Base-by-base conservation (phyloP, 169 alveolate genomes). In the Sarcocystis neurona region DNA sequence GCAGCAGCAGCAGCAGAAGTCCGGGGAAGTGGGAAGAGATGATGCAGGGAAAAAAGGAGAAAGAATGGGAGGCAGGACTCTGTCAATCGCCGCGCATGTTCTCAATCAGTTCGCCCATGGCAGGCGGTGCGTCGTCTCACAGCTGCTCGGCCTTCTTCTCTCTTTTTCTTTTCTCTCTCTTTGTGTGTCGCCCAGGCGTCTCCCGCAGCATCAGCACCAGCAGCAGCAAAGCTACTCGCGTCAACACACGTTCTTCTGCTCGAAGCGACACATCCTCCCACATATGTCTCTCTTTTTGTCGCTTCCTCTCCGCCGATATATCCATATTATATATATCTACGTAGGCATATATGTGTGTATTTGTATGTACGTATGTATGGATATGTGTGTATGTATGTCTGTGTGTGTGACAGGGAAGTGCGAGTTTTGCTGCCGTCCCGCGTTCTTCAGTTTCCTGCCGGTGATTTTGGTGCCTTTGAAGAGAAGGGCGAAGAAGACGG, bases 61-160 rank as follows among this genome's bases (percentile, higher is more conserved):
- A 5, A n/a, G 41, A 12, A 37, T 2, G 5, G 70, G n/a, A 4
- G 75, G 41, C 75, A 15, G 41, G 8, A 72, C 82, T 43, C 47
- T 72, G 32, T 48, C 56, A 4, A 47, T 72, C 56, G 82, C 82
- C 41, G 82, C 56, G 2, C 82, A 72, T 37, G 34, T 72, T 15
- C 82, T 53, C 27, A 72, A 72, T 53, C 82, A 72, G 56, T 72
- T 72, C 56, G 82, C 82, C 20, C 34, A 72, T 39, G 82, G 82
- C 15, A 37, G 82, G 20, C 41, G 82, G 82, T 72, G 23, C 34
- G 82, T 4, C 82, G n/a, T 8, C 5, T 23, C 72, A 58, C 44
- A 63, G 43, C 0, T 63, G 39, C 75, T n/a, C 75, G 1, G 75
- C 75, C n/a, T n/a, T n/a, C n/a, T n/a, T 53, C 30, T 53, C 66